These are phyloP conservation scores for Miscanthus lutarioriparius DNA, from an alignment of 176 grass and related monocot species.

Conservation along the genomic window DNA sequence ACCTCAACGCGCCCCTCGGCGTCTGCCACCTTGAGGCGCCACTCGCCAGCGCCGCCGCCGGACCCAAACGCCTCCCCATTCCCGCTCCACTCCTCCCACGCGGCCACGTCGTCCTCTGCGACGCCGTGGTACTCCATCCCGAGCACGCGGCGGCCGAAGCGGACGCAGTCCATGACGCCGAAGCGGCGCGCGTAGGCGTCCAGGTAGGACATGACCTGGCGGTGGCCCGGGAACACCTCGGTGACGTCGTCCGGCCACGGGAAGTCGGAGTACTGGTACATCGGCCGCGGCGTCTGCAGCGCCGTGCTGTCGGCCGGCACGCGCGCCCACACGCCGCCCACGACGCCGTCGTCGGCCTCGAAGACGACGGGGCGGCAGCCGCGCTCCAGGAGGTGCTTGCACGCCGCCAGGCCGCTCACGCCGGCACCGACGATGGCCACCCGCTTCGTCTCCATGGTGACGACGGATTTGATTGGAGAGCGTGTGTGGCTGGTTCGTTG, in stretches of 20 bases:
- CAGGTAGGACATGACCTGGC: slow-evolving; percentile 60
- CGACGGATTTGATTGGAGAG: too few species aligned
- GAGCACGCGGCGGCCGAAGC: slow-evolving; percentile 52
- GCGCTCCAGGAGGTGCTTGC: slow-evolving; percentile 54
- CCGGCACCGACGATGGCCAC: slow-evolving; percentile 60
- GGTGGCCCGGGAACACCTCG: slow-evolving; percentile 41
- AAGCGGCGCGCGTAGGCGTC: slow-evolving; percentile 61
- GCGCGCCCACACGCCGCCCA: slow-evolving; percentile 68
- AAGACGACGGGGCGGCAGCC: slow-evolving; percentile 45
- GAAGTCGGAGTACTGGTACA: slow-evolving; percentile 66
- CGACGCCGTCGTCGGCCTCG: slow-evolving; percentile 25
- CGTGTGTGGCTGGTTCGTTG: too few species aligned
- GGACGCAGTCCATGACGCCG: slow-evolving; percentile 51
- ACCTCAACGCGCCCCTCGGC: background rate
- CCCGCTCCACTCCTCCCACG: slow-evolving; percentile 60
- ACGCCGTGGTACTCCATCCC: slow-evolving; percentile 43
- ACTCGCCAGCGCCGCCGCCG: slow-evolving; percentile 18
- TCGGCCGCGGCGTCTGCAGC: slow-evolving; percentile 50
- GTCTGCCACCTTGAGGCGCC: slow-evolving; percentile 27
- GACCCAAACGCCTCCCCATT: slow-evolving; percentile 61
- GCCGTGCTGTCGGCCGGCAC: slow-evolving; percentile 46
- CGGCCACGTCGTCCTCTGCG: slow-evolving; percentile 33
- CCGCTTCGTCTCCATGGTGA: slow-evolving; percentile 27
- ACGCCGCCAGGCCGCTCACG: slow-evolving; percentile 59
- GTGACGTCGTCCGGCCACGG: slow-evolving; percentile 54